Conservation (phyloP, 139 green algal genomes). For the Raphidocelis subcapitata region DNA sequence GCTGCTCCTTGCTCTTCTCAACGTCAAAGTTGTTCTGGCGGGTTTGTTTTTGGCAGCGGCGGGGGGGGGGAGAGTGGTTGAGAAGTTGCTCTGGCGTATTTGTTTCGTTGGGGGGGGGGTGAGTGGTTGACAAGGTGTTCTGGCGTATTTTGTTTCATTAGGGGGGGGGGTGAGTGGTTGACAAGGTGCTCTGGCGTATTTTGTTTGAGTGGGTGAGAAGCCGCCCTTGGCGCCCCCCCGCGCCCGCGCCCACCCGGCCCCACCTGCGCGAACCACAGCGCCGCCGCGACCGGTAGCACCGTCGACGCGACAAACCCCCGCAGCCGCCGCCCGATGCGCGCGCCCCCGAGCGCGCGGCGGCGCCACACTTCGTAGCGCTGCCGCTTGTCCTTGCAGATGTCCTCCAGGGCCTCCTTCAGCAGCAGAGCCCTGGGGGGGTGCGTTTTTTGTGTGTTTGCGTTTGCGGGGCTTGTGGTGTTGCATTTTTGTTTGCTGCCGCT, state of each 20-base stretch:
- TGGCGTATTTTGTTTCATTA: too few species aligned
- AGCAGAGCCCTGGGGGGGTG: slow-evolving; percentile 19
- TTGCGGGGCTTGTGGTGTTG: not conserved
- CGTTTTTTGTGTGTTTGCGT: not conserved
- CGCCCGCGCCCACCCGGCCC: not conserved
- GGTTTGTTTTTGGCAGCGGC: too few species aligned
- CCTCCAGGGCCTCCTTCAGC: slow-evolving; percentile 25
- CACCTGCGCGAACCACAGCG: slow-evolving; percentile 10
- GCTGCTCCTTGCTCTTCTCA: too few species aligned
- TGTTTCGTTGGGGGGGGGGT: too few species aligned
- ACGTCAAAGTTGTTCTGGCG: too few species aligned
- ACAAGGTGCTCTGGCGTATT: too few species aligned
- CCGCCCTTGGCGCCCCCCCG: too few species aligned
- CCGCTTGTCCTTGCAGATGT: slow-evolving; percentile 16
- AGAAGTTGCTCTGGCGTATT: too few species aligned
- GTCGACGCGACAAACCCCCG: slow-evolving; percentile 31
- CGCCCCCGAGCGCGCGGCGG: slow-evolving; percentile 27
- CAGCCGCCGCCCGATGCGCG: slow-evolving; percentile 29
- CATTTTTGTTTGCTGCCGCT: not conserved
- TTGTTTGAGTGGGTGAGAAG: too few species aligned
- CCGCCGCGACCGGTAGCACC: slow-evolving; percentile 33
- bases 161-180: too few species aligned
- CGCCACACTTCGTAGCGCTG: slow-evolving; percentile 52
- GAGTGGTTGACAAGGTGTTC: too few species aligned
- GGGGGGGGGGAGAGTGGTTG: too few species aligned